Evolutionary conservation across 2,329 filamentous ascomycete species (phyloP).

Genomic region (Mariannaea elegans): DNA sequence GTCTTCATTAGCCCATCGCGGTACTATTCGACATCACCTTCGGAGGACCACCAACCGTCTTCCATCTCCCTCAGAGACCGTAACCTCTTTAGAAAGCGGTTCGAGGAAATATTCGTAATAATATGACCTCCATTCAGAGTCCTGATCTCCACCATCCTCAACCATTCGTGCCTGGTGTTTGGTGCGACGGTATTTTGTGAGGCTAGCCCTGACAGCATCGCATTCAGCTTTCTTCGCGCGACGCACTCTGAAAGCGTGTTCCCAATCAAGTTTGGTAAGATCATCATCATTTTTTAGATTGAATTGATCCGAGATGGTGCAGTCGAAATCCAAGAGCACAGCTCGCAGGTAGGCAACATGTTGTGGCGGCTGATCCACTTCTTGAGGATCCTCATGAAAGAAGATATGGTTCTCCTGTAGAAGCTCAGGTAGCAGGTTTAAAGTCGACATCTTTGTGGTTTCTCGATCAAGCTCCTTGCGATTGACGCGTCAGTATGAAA

Average conservation of each 20-base stretch:
- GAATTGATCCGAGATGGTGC: conserved; percentile 23
- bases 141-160: neutral
- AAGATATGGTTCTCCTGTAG: conserved; percentile 26
- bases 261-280: conserved; percentile 11
- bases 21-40: too few relatives aligned
- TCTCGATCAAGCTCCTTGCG: neutral
- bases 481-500: neutral
- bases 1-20: neutral
- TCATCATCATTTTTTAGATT: conserved; percentile 14
- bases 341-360: conserved; percentile 23
- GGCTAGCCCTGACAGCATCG: conserved; percentile 5
- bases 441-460: neutral
- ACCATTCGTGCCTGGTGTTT: conserved; percentile 7
- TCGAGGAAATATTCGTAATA: conserved; percentile 8
- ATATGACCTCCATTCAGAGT: conserved; percentile 9
- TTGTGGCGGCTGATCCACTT: conserved; percentile 16
- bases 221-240: conserved; percentile 10
- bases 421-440: neutral
- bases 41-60: conserved; percentile 13
- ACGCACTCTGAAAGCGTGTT: conserved; percentile 8
- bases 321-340: conserved; percentile 26
- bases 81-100: neutral
- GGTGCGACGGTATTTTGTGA: conserved; percentile 11
- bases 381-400: conserved; percentile 16
- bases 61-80: conserved; percentile 3